Base-by-base conservation (phyloP, 306 rosid genomes). In the Sicyos baderoa region DNA sequence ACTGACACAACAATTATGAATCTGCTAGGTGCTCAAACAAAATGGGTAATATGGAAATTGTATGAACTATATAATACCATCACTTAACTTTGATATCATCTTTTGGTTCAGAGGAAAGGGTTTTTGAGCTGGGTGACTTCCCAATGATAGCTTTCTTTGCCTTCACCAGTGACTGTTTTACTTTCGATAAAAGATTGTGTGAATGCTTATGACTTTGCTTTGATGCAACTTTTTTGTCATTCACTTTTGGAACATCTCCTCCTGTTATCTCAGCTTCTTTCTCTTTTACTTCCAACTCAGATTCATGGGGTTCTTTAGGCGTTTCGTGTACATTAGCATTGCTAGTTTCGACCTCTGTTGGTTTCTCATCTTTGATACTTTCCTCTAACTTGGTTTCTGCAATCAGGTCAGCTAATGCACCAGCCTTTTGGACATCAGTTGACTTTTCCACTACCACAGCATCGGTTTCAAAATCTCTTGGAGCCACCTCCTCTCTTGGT, bases 101-200 rank as follows among this genome's bases (percentile, higher is more conserved):
- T 74, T 82, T 87, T 79, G 85, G 44, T 22, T 87, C 87, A 2
- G 91, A 76, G 32, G 88, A 25, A 44, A 78, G 76, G 51, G 81
- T 83, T 73, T 87, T 87, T 70, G 95, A 89, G 76, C 83, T 78
- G 21, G 96, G 95, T 51, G 95, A 87, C 77, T 84, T 90, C 13
- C 91, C 91, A 40, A 82, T 90, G 68, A 90, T 84, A 14, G 96
- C 96, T 78, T 90, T 90, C 83, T 82, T 90, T 75, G 93, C 96
- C 73, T 90, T 90, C 70, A 81, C 96, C 9, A 90, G 80, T 52
- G 95, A 82, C 67, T 87, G 95, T 67, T 90, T 90, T 60, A 90
- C 91, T 85, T 90, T 90, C 47, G 95, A 86, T 48, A 90, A 74
- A 17, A 87, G 72, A 80, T 84, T 88, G 72, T 82, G 84, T 72